Percentiles rank a stretch among this genome's conserved stretches.
These are phyloP conservation scores for Paraurostyla sp. DNA, from an alignment of 73 alveolate genomes.

Conservation along the genomic window DNA sequence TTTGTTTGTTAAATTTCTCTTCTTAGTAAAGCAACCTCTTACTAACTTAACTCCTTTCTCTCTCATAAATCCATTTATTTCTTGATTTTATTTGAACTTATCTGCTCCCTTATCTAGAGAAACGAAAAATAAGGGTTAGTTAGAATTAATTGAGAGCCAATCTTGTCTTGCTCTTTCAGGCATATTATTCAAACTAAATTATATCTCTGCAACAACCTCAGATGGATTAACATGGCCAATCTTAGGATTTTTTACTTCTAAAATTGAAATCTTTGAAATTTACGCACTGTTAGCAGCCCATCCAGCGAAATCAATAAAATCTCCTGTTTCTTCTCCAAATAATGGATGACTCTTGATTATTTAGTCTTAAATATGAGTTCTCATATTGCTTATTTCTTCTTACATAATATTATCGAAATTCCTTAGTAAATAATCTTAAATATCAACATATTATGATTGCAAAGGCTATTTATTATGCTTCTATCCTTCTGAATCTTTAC, in stretches of 20 bases:
- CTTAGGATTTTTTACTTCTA: conserved; percentile 13
- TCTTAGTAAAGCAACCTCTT: conserved; percentile 8
- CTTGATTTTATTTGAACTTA: not conserved
- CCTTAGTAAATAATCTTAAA: conserved; percentile 1
- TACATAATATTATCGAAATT: not conserved
- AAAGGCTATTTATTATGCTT: not conserved
- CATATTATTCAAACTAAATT: not conserved
- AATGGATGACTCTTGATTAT: not conserved
- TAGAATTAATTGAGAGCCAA: not conserved
- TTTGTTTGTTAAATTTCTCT: not conserved
- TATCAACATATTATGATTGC: not conserved
- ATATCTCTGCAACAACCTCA: conserved; percentile 5
- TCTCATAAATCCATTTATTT: not conserved
- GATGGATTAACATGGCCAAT: not conserved
- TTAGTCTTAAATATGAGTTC: not conserved
- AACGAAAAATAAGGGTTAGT: not conserved
- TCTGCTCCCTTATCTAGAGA: conserved; percentile 1
- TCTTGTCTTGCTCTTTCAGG: not conserved
- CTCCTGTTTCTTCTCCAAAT: conserved; percentile 52
- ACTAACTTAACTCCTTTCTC: not conserved
- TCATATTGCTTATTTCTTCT: not conserved
- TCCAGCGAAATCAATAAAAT: conserved; percentile 37
- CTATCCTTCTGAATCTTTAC: not conserved
- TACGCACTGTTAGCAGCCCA: conserved; percentile 9
- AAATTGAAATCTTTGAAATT: not conserved